Evolutionary conservation across 441 rosid genomes (phyloP), one percentile per base, ranked within the genome.

Genomic region (Biscutella laevigata): DNA sequence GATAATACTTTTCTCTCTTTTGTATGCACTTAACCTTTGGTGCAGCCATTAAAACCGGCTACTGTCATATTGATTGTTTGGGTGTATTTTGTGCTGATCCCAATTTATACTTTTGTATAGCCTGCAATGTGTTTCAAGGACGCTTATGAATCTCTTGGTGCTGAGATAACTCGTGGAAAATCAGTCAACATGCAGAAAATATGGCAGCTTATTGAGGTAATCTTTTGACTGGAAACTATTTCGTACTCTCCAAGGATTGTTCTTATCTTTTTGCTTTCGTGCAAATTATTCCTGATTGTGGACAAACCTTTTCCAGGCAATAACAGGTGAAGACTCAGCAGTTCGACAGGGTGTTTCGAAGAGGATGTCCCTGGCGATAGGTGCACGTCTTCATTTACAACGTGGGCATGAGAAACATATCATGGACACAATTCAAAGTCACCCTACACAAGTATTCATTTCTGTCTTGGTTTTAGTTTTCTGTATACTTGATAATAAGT

Each of bases 141-240:
- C 59, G 89, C 91, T 45, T 86, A 80, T 78, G 95, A 83, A 61
- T 71, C 76, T 68, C 71, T 91, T 72, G 79, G 87, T 53, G 62
- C 62, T 61, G 94, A 71, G 67, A 62, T 75, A 41, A 79, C 94
- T 57, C 78, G 82, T 56, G 91, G 91, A 41, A 91, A 85, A 66
- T 91, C 96, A 60, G 94, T 88, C 65, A 82, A 58, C 71, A 70
- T 88, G 80, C 96, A 83, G 77, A 91, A 91, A 74, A 85, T 91
- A 61, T 91, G 98, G 98, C 91, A 86, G 72, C 95, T 91, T 73
- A 72, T 88, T 64, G 83, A 82, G 96, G 98, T 83, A 62, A 29
- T 26, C 8, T 39, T 41, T 36, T 53, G 34, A 38, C 47, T 1
- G 5, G 24, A 58, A 29, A 44, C 45, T 59, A 37, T 28, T 5